These are phyloP conservation scores for Castanopsis chinensis DNA, from an alignment of 306 rosid species.

Conservation along the genomic window DNA sequence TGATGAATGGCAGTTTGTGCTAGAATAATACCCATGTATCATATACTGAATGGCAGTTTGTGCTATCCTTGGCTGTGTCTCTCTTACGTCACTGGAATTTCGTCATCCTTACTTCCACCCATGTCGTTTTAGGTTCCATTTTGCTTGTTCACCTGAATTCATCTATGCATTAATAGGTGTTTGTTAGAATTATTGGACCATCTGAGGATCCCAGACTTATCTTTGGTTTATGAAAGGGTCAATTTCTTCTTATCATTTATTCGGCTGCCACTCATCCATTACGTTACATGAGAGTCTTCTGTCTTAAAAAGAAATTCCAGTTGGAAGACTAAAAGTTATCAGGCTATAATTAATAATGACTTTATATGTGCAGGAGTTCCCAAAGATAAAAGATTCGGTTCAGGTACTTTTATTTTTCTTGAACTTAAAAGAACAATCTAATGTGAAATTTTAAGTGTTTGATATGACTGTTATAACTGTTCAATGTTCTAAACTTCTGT, in stretches of 20 bases:
- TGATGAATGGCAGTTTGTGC: not conserved
- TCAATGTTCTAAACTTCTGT: constrained; percentile 1
- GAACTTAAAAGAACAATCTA: not conserved
- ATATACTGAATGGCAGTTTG: not conserved
- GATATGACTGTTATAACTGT: not conserved
- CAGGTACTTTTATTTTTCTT: constrained; percentile 46
- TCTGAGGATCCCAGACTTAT: not conserved
- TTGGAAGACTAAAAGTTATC: not conserved
- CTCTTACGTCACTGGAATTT: not conserved
- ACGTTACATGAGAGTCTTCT: not conserved
- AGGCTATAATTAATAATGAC: constrained; percentile 15
- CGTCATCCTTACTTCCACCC: not conserved
- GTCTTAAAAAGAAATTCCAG: not conserved
- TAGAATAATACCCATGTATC: not conserved
- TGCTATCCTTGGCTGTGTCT: not conserved
- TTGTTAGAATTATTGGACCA: not conserved
- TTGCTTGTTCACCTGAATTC: not conserved
- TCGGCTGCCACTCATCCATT: not conserved
- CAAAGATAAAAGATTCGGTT: constrained; percentile 71
- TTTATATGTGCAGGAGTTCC: constrained; percentile 69
- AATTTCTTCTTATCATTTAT: not conserved
- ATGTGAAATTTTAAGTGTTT: not conserved
- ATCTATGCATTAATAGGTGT: not conserved
- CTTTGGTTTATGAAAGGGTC: not conserved
- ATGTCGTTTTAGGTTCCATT: not conserved